Conservation (phyloP, 306 rosid genomes). For the Oemleria cerasiformis region DNA sequence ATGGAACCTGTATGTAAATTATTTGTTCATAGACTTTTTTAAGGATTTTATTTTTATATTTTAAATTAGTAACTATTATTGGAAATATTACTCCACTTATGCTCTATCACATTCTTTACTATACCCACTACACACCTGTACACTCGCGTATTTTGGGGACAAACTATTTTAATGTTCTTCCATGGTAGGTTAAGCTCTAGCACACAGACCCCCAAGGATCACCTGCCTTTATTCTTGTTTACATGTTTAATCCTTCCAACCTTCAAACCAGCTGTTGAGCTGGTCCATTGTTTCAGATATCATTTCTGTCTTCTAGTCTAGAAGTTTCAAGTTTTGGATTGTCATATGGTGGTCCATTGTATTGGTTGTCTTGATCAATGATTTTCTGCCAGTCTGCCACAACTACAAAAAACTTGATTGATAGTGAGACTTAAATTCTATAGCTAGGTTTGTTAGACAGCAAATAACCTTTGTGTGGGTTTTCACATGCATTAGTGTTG, state of each 20-base stretch:
- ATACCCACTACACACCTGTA: slow-evolving; percentile 4
- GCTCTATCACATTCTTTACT: not conserved
- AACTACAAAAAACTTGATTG: slow-evolving; percentile 9
- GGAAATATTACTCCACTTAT: not conserved
- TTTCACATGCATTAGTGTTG: slow-evolving; percentile 20
- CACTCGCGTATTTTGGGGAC: slow-evolving; percentile 20
- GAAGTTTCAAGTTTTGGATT: slow-evolving; percentile 21
- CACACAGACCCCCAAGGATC: slow-evolving; percentile 27
- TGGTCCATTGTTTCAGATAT: slow-evolving; percentile 44
- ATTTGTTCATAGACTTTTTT: slow-evolving; percentile 3
- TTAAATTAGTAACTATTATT: not conserved
- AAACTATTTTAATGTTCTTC: slow-evolving; percentile 28
- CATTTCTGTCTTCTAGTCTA: slow-evolving; percentile 19
- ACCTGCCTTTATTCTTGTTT: slow-evolving; percentile 24
- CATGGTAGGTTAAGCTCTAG: slow-evolving; percentile 25
- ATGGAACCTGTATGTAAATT: not conserved
- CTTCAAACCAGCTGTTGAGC: slow-evolving; percentile 37
- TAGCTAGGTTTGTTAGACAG: slow-evolving; percentile 22
- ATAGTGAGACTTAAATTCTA: slow-evolving; percentile 16
- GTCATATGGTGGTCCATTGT: slow-evolving; percentile 30
- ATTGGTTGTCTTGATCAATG: slow-evolving; percentile 30
- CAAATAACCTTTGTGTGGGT: slow-evolving; percentile 12
- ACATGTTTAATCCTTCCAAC: slow-evolving; percentile 30
- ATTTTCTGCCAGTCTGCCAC: slow-evolving; percentile 32
- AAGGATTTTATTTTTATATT: not conserved